Evolutionary conservation across 1,139 yeast genomes (phyloP).

Genomic region (Nakaseomyces glabratus): DNA sequence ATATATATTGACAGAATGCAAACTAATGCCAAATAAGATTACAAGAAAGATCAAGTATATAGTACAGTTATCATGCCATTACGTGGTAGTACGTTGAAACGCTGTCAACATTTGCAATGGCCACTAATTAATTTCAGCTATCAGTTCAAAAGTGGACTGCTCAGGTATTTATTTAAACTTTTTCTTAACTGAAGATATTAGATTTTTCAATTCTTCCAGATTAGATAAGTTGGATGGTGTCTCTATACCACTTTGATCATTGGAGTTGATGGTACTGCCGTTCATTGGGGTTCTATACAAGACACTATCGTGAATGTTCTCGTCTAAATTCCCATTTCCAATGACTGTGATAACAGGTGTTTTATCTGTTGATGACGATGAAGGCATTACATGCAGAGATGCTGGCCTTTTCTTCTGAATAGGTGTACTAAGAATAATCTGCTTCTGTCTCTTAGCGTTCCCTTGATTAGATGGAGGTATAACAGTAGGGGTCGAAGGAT

Average conservation of each 20-base stretch:
- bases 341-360: constrained; percentile 7
- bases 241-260: constrained; percentile 9
- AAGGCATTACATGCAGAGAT: not conserved
- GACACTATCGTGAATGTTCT: not conserved
- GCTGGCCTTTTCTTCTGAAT: constrained; percentile 21
- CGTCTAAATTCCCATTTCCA: not conserved
- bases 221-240: constrained; percentile 9
- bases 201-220: constrained; percentile 21
- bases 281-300: constrained; percentile 19
- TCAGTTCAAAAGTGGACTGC: too few relatives aligned
- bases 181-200: constrained; percentile 26
- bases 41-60: too few relatives aligned
- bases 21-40: too few relatives aligned
- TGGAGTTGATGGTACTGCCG: constrained; percentile 8
- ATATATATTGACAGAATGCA: too few relatives aligned
- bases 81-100: too few relatives aligned
- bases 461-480: not conserved
- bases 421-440: constrained; percentile 18
- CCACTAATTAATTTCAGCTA: too few relatives aligned
- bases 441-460: not conserved
- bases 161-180: constrained; percentile 17
- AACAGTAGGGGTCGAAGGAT: constrained; percentile 15
- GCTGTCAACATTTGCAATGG: too few relatives aligned
- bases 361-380: constrained; percentile 7
- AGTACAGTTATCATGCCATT: too few relatives aligned